phyloP scores from a whole-genome alignment of 768 basidiomycete species.

The Royoungia palumana region DNA sequence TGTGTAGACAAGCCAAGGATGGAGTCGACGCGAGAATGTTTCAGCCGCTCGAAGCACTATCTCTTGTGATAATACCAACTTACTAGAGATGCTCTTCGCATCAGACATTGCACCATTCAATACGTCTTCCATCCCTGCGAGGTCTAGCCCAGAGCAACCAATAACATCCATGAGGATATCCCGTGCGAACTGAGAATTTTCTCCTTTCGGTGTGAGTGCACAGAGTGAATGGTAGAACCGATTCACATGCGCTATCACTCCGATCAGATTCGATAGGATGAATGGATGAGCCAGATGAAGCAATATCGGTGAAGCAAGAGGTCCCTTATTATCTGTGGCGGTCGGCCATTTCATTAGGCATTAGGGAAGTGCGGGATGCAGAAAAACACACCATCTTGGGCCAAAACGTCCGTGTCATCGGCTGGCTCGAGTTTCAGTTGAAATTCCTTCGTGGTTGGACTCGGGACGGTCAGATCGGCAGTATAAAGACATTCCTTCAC shows the following conservation, averaged over 20 bases:
- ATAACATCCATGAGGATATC: constrained; percentile 60
- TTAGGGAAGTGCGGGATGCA: constrained; percentile 37
- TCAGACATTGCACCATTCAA: constrained; percentile 38
- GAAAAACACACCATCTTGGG: constrained; percentile 22
- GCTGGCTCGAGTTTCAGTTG: constrained; percentile 27
- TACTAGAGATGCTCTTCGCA: constrained; percentile 20
- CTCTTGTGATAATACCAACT: constrained; percentile 13
- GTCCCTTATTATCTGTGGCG: constrained; percentile 22
- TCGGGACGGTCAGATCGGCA: constrained; percentile 22
- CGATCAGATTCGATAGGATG: constrained; percentile 47
- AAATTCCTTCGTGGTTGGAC: constrained; percentile 9
- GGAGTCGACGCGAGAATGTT: not conserved
- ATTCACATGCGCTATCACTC: constrained; percentile 54
- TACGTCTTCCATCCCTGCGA: constrained; percentile 47
- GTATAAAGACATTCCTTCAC: constrained; percentile 50
- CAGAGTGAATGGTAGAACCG: constrained; percentile 53
- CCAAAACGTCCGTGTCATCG: constrained; percentile 25
- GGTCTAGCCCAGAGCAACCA: constrained; percentile 61
- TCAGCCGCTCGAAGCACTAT: not conserved
- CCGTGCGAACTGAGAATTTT: constrained; percentile 63
- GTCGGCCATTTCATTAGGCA: constrained; percentile 35
- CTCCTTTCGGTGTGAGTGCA: constrained; percentile 51
- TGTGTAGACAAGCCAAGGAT: not conserved
- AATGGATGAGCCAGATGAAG: constrained; percentile 64
- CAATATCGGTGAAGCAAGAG: constrained; percentile 40